These are phyloP conservation scores for Salix koriyanagi DNA, from an alignment of 345 rosid genomes.

Conservation along the genomic window DNA sequence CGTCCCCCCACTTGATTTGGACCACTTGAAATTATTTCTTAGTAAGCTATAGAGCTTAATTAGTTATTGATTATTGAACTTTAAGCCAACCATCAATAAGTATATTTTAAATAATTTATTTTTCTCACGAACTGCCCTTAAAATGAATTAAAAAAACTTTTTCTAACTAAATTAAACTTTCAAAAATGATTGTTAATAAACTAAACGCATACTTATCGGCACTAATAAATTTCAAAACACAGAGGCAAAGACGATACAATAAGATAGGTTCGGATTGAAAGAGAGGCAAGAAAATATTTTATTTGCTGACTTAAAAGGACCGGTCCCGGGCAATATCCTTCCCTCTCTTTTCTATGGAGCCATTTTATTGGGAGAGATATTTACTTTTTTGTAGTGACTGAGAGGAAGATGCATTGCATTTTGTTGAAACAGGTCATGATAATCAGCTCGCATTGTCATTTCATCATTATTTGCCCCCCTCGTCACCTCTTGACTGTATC, in stretches of 20 bases:
- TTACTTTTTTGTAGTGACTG: background rate
- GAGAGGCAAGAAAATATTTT: background rate
- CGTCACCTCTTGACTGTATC: background rate
- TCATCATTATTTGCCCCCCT: background rate
- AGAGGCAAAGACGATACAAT: background rate
- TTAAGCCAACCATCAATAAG: too few species aligned
- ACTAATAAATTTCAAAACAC: background rate
- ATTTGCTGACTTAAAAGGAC: background rate
- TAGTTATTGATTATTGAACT: too few species aligned
- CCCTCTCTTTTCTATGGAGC: background rate
- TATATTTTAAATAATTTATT: too few species aligned
- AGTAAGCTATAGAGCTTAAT: too few species aligned
- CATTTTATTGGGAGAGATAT: background rate
- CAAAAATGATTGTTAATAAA: background rate
- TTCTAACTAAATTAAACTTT: background rate
- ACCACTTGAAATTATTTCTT: too few species aligned
- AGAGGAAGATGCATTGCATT: slow-evolving; percentile 1
- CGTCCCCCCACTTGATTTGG: too few species aligned
- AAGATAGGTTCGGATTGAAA: background rate
- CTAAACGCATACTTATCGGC: background rate
- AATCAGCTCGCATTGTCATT: background rate
- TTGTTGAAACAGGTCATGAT: background rate
- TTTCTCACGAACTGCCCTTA: too few species aligned
- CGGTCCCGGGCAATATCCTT: background rate
- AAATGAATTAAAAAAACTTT: background rate